Base-by-base conservation (phyloP, 345 rosid species). In the Trapa incisa region DNA sequence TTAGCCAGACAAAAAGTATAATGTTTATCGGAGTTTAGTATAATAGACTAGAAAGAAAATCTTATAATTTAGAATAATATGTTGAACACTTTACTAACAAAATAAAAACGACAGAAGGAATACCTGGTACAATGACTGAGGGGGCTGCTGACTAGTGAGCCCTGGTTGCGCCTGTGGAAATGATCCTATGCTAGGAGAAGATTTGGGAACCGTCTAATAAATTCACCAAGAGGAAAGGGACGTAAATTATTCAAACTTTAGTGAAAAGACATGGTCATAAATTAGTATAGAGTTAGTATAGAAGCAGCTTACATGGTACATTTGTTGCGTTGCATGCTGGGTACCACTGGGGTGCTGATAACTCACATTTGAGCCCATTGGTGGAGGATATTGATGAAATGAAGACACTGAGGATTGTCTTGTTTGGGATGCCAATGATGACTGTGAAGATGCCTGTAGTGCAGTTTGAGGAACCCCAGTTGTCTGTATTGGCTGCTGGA, bases 111-210 rank as follows among this genome's bases (percentile, higher is more conserved):
- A 35, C 10, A 67, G 16, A 53, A 53, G 17, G 48, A 14, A 32
- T 66, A 87, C 98, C 87, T 86, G 97, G 76, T 87, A 90, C 47
- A 75, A 42, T 35, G 81, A 69, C 61, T 79, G 87, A 60, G 77
- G 72, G 35, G 79, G 79, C 66, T 79, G 79, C 72, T 92, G 96
- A 75, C 70, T 85, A 48, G 82, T 81, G 64, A 70, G 76, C 54
- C 83, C 80, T 65, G 80, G 78, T 79, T 94, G 96, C 65, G 86
- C 91, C 77, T 78, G 95, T 53, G 82, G 80, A 76, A 82, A 89
- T 63, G 87, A 85, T 70, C 86, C 84, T 57, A 77, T 75, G 71
- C 75, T 75, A 67, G 94, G 47, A 68, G 88, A 83, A 71, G 84
- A 77, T 65, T 80, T 87, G 71, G 77, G 70, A 65, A 83, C 80